phyloP scores from a whole-genome alignment of 192 early-diverging fungal genomes.

The Chytriomyces confervae region DNA sequence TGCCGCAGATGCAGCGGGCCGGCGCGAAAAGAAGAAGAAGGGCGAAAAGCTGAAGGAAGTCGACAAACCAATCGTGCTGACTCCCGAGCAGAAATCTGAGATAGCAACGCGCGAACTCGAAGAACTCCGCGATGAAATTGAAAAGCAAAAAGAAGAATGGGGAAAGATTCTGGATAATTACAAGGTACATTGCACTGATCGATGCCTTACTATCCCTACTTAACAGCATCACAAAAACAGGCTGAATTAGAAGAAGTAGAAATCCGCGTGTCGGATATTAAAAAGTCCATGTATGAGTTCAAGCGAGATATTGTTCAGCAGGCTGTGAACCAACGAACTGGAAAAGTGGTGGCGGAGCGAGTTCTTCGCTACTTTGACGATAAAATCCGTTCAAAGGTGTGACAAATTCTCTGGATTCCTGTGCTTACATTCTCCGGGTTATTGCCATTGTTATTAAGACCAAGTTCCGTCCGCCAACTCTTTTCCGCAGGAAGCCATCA shows the following conservation, averaged over 20 bases:
- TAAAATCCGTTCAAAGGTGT: slow-evolving; percentile 59
- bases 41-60: slow-evolving; percentile 53
- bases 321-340: slow-evolving; percentile 57
- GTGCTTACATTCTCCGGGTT: not conserved
- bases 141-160: slow-evolving; percentile 67
- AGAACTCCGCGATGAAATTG: slow-evolving; percentile 66
- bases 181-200: slow-evolving; percentile 35
- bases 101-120: slow-evolving; percentile 67
- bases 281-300: slow-evolving; percentile 67
- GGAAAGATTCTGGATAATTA: slow-evolving; percentile 61
- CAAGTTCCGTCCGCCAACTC: not conserved
- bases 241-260: slow-evolving; percentile 70
- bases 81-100: slow-evolving; percentile 64
- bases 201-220: not conserved
- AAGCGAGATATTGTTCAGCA: slow-evolving; percentile 59
- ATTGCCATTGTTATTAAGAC: not conserved
- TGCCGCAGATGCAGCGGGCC: slow-evolving; percentile 8
- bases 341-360: slow-evolving; percentile 62
- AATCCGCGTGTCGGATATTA: slow-evolving; percentile 57
- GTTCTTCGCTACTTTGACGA: slow-evolving; percentile 66
- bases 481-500: slow-evolving; percentile 55
- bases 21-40: slow-evolving; percentile 58
- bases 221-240: slow-evolving; percentile 14
- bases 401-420: not conserved
- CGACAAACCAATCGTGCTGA: slow-evolving; percentile 54